A percentile compares a stretch with the other conserved stretches of the same genome.
phyloP scores from a whole-genome alignment of 23 red algal species.

The Gracilaria caudata region DNA sequence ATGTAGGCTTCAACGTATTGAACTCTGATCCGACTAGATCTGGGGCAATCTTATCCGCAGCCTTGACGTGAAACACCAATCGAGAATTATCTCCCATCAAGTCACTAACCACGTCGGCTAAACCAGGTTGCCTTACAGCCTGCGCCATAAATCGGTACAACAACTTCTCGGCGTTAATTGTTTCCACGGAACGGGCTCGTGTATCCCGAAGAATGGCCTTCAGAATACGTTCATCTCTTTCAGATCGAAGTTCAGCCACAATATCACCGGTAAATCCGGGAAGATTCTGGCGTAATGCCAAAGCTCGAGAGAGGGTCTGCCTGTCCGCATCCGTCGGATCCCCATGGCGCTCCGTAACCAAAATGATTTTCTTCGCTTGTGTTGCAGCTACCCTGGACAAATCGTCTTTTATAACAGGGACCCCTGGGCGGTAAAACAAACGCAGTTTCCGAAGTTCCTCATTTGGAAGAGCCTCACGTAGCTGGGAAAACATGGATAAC shows the following conservation, averaged over 20 bases:
- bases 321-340: constrained; percentile 53
- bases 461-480: constrained; percentile 30
- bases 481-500: constrained; percentile 28
- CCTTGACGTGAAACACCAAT: constrained; percentile 44
- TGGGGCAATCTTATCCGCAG: constrained; percentile 47
- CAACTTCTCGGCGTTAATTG: constrained; percentile 45
- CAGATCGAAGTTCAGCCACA: constrained; percentile 58
- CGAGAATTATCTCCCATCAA: constrained; percentile 61
- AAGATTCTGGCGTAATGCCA: constrained; percentile 65
- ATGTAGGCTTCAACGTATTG: constrained; percentile 37
- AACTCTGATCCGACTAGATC: constrained; percentile 49
- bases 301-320: constrained; percentile 48
- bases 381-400: constrained; percentile 52
- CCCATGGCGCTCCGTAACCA: constrained; percentile 33
- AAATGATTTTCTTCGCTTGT: constrained; percentile 65
- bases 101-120: constrained; percentile 56
- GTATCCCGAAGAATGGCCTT: constrained; percentile 37
- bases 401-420: constrained; percentile 58
- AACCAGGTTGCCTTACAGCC: constrained; percentile 68
- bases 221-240: constrained; percentile 65
- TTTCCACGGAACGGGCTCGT: constrained; percentile 57
- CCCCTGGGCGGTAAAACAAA: constrained; percentile 56
- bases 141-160: constrained; percentile 76
- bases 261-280: constrained; percentile 66
- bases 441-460: constrained; percentile 46